A percentile compares a stretch with the other conserved stretches of the same genome.
Conservation (phyloP, 805 yeast genomes). For the Lachancea kluyveri region DNA sequence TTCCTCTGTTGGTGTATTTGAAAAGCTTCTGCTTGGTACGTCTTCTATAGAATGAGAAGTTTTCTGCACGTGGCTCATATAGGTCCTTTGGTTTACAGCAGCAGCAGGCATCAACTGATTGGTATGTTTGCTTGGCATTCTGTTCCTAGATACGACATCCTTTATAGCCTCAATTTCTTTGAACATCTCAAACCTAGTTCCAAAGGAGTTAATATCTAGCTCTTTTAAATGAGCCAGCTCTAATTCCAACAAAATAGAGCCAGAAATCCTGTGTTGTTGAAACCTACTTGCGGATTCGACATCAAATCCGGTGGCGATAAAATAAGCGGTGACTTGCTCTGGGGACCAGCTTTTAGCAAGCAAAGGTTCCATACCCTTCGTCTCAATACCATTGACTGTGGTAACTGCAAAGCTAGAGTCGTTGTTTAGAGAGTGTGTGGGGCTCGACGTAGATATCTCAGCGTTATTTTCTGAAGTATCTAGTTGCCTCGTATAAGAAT, state of each 20-base stretch:
- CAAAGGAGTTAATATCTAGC: conserved; percentile 85
- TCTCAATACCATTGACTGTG: conserved; percentile 17
- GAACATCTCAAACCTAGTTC: conserved; percentile 87
- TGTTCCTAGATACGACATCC: conserved; percentile 14
- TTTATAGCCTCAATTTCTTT: conserved; percentile 75
- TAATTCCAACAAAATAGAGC: conserved; percentile 75
- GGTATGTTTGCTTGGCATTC: conserved; percentile 4
- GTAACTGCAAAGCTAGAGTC: conserved; percentile 11
- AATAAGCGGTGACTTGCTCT: conserved; percentile 74
- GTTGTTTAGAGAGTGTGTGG: conserved; percentile 13
- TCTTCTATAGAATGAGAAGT: conserved; percentile 6
- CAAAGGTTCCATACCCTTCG: conserved; percentile 38
- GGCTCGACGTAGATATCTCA: conserved; percentile 4
- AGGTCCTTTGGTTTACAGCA: conserved; percentile 16
- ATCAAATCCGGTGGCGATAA: conserved; percentile 69
- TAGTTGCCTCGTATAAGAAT: conserved; percentile 1
- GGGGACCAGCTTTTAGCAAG: conserved; percentile 72
- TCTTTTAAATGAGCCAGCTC: conserved; percentile 86
- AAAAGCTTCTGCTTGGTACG: conserved; percentile 13
- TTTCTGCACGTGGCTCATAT: conserved; percentile 6
- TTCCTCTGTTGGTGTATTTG: conserved; percentile 3
- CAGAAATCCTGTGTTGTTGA: conserved; percentile 82
- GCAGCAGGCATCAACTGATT: conserved; percentile 40
- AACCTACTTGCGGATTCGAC: conserved; percentile 70
- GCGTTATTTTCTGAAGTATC: conserved; percentile 13